phyloP scores from a whole-genome alignment of 305 asterid species.

The Fraxinus ornus region DNA sequence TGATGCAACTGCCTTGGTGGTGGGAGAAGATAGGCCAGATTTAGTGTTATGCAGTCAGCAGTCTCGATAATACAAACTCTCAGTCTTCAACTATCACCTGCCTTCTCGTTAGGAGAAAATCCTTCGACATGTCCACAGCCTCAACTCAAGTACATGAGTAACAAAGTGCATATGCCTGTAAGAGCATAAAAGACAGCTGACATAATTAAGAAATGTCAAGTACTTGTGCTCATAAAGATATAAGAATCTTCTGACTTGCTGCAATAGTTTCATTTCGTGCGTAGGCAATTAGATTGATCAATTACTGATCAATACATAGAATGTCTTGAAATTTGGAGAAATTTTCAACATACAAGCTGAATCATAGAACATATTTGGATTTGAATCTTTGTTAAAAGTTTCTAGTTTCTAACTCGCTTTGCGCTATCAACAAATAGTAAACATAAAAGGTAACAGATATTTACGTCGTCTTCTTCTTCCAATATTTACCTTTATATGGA shows the following conservation, averaged over 20 bases:
- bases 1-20: conserved; percentile 56
- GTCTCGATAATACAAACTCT: conserved; percentile 39
- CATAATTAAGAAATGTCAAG: background rate
- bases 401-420: too few species aligned
- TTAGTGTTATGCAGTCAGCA: conserved; percentile 61
- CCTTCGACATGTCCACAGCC: conserved; percentile 52
- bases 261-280: background rate
- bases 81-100: conserved; percentile 54
- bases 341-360: background rate
- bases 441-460: background rate
- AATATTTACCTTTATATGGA: background rate
- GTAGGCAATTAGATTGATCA: background rate
- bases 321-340: background rate
- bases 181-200: background rate
- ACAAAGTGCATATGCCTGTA: background rate
- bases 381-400: background rate
- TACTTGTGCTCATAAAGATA: background rate
- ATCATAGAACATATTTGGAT: background rate
- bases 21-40: conserved; percentile 67
- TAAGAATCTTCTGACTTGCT: background rate
- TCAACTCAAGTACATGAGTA: conserved; percentile 27
- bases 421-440: background rate
- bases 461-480: too few species aligned
- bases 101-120: conserved; percentile 60
- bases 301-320: background rate